Evolutionary conservation across 306 rosid species (phyloP), one percentile per base, ranked within the genome.

Genomic region (Phaseolus lunatus): DNA sequence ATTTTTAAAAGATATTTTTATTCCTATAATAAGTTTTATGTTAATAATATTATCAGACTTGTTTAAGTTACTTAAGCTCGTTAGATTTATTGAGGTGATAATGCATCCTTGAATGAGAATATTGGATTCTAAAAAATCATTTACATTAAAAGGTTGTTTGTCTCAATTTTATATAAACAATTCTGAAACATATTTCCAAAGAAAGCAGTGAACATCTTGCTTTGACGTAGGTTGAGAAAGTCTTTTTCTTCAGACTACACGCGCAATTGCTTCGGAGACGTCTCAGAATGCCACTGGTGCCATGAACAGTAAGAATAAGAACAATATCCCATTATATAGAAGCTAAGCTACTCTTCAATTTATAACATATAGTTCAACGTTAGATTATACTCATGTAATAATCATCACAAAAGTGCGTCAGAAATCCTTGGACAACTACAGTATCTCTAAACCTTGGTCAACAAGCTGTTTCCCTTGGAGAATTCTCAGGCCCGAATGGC

Each of bases 381-480:
- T 22, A 66, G n/a, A 11, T 66, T 43, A 66, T 5, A 43, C n/a
- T 39, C 2, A 4, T 41, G 72, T 41, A n/a, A n/a, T 43, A 66
- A 43, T 13, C 18, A 10, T 64, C 70, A 64, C 11, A 37, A 18
- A 70, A 70, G 72, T 33, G 59, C 39, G 72, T 29, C 52, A 75
- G 33, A 78, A 58, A 78, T 39, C 73, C 79, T 78, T 47, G 70
- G 53, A 52, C 82, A 29, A 37, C 43, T 7, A 39, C 70, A 22
- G 84, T 57, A 57, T 95, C 91, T 85, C 88, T 92, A 77, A 90
- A 84, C 90, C 85, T 92, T 89, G 1, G 97, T 80, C 90, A 95
- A 86, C 97, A 96, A 29, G 98, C 97, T 58, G 98, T 95, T 87
- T 95, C 97, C 72, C 96, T 89, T 0, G 97, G 93, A 69, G 96